Evolutionary conservation across 768 basidiomycete species (phyloP), one percentile per base, ranked within the genome.

Genomic region (Psilocybe cubensis): DNA sequence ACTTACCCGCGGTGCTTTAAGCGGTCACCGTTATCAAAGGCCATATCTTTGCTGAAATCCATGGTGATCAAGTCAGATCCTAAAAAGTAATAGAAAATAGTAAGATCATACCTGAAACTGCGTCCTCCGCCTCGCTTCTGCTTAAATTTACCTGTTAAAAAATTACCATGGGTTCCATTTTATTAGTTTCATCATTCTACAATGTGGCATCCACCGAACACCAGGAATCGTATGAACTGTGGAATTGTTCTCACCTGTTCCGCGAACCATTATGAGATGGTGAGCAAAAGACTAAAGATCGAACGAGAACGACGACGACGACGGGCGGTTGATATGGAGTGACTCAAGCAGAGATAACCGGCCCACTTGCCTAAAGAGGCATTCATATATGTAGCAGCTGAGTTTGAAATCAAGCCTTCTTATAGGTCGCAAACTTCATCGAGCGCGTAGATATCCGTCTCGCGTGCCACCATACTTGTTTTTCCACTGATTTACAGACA

Each of bases 101-200:
- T 25, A 52, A 38, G 23, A 47, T 35, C 55, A 54, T 66, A 89
- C 85, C 91, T 91, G 73, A 95, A 96, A 69, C 77, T 87, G 59
- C 94, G 84, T 50, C 94, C 94, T 33, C 94, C 94, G 63, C 94
- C 94, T 50, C 94, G 91, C 68, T 88, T 91, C 63, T 85, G 79
- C 81, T 94, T 94, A 77, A 83, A 92, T 73, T 89, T 92, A 59
- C 92, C 91, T 86, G 63, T 5, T 21, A 42, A 38, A 50, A 33
- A 23, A 57, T 50, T 43, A 41, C 33, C 12, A 50, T 33, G 8
- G 31, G 8, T 14, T 0, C 31, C 8, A 9, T 33, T 33, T 33
- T 33, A 14, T 33, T 33, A 33, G 31, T 8, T 14, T 14, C 31
- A 33, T 14, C 31, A 33, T 14, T 8, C 8, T 33, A 33, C n/a